These are phyloP conservation scores for Mortierella sp. DNA, from an alignment of 371 early-diverging fungal species.

Conservation along the genomic window DNA sequence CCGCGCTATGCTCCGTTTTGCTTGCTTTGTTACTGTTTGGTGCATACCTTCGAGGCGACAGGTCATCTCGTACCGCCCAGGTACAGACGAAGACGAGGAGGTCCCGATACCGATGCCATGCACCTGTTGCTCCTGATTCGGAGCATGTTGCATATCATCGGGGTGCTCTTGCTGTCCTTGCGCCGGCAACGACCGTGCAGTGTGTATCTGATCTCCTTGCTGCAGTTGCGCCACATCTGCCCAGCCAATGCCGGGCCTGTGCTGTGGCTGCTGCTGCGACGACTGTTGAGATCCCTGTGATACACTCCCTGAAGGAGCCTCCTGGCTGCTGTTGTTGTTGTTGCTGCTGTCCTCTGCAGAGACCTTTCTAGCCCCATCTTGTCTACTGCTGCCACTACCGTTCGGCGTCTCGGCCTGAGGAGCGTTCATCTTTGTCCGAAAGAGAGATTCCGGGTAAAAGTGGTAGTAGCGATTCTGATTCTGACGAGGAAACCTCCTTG, in stretches of 20 bases:
- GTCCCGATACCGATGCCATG: too few relatives aligned
- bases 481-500: constrained; percentile 21
- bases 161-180: not conserved
- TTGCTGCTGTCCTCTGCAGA: not conserved
- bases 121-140: too few relatives aligned
- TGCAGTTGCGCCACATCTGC: constrained; percentile 2
- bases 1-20: too few relatives aligned
- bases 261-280: not conserved
- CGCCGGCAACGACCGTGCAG: too few relatives aligned
- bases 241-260: constrained; percentile 7
- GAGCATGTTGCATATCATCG: too few relatives aligned
- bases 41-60: constrained; percentile 10
- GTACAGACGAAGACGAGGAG: too few relatives aligned
- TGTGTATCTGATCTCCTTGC: too few relatives aligned
- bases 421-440: constrained; percentile 22
- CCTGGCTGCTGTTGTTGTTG: constrained; percentile 1
- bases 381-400: too few relatives aligned
- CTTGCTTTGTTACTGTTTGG: too few relatives aligned
- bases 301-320: not conserved
- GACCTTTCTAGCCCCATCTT: too few relatives aligned
- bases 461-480: constrained; percentile 35
- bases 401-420: too few relatives aligned
- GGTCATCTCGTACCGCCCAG: not conserved
- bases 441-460: constrained; percentile 29
- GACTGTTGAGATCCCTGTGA: not conserved